Conservation (phyloP, 129 eudicot species). For the Lonicera japonica region DNA sequence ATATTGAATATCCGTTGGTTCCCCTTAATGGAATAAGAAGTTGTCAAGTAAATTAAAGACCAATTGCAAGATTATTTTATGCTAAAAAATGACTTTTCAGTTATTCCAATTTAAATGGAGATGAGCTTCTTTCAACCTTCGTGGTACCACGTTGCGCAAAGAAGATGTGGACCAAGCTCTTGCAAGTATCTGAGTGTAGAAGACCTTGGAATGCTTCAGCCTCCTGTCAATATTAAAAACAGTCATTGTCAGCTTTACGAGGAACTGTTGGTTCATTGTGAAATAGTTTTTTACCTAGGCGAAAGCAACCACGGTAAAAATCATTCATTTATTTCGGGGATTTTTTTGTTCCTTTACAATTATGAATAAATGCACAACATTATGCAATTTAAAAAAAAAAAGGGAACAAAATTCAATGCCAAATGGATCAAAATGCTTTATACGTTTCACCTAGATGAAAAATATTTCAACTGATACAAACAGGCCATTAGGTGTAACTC, state of each 20-base stretch:
- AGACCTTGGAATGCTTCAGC: conserved; percentile 62
- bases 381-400: too few relatives aligned
- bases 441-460: too few relatives aligned
- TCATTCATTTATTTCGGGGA: too few relatives aligned
- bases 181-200: conserved; percentile 69
- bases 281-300: too few relatives aligned
- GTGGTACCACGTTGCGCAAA: conserved; percentile 88
- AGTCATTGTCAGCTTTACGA: conserved; percentile 1
- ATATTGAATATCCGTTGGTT: too few relatives aligned
- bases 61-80: background rate
- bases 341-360: too few relatives aligned
- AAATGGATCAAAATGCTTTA: too few relatives aligned
- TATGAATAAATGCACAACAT: too few relatives aligned
- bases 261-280: too few relatives aligned
- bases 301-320: too few relatives aligned
- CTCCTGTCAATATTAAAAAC: conserved; percentile 49
- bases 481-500: background rate
- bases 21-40: background rate
- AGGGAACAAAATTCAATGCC: too few relatives aligned
- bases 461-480: too few relatives aligned
- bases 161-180: conserved; percentile 78
- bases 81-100: background rate
- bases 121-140: conserved; percentile 38
- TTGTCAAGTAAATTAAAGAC: background rate
- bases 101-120: background rate